Evolutionary conservation across 805 yeast species (phyloP).

Genomic region (Myxozyma melibiosi): DNA sequence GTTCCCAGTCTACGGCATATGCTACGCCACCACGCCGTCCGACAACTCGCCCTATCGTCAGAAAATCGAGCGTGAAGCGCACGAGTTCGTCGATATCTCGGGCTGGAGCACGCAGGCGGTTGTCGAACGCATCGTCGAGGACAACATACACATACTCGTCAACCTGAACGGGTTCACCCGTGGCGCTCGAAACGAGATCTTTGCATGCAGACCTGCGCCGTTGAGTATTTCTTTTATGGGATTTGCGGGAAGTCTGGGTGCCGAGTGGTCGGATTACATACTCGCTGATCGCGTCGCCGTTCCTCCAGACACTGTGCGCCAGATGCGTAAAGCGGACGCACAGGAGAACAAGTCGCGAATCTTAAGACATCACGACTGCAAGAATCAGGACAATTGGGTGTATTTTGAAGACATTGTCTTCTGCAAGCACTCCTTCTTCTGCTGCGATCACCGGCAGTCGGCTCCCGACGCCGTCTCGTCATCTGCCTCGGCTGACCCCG

Average conservation of each 20-base stretch:
- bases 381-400: constrained; percentile 23
- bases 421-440: constrained; percentile 40
- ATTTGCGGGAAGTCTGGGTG: constrained; percentile 42
- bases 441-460: constrained; percentile 43
- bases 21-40: constrained; percentile 40
- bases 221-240: constrained; percentile 42
- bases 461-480: constrained; percentile 34
- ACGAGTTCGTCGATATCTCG: constrained; percentile 37
- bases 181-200: constrained; percentile 42
- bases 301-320: constrained; percentile 21
- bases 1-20: constrained; percentile 35
- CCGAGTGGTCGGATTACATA: constrained; percentile 40
- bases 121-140: constrained; percentile 37
- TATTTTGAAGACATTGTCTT: constrained; percentile 40
- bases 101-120: constrained; percentile 36
- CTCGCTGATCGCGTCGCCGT: constrained; percentile 37
- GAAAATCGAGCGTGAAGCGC: constrained; percentile 37
- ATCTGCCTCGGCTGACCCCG: not conserved
- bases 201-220: constrained; percentile 42
- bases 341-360: constrained; percentile 5
- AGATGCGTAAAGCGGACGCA: not conserved
- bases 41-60: constrained; percentile 38
- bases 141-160: constrained; percentile 41
- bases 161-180: constrained; percentile 43
- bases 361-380: constrained; percentile 17